Conservation (phyloP, 2,329 filamentous ascomycete species). For the Rutstroemia sp. region DNA sequence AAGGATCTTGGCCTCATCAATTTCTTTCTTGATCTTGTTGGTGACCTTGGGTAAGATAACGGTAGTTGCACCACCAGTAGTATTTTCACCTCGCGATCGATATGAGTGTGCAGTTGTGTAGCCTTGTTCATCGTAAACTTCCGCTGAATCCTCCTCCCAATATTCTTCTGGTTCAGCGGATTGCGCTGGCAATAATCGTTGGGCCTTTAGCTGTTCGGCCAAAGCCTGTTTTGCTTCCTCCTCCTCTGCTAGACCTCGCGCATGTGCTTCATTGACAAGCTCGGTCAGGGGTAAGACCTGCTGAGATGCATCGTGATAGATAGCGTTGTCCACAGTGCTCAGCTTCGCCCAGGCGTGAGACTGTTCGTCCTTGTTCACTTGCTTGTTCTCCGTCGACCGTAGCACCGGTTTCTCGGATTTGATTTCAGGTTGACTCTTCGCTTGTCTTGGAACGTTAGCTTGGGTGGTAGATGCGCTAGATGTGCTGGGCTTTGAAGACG, state of each 20-base stretch:
- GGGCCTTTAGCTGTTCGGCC: background rate
- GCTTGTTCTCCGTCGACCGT: slow-evolving; percentile 22
- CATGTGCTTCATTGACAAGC: slow-evolving; percentile 9
- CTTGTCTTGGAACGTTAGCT: slow-evolving; percentile 22
- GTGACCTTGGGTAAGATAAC: slow-evolving; percentile 69
- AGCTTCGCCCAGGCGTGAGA: background rate
- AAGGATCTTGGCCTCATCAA: slow-evolving; percentile 48
- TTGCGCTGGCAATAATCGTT: slow-evolving; percentile 16
- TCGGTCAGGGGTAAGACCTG: background rate
- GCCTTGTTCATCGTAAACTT: slow-evolving; percentile 55
- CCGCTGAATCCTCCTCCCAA: slow-evolving; percentile 68
- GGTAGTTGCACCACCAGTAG: slow-evolving; percentile 53
- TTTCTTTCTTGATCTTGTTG: slow-evolving; percentile 61
- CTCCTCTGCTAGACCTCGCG: slow-evolving; percentile 3
- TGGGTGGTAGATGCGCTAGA: slow-evolving; percentile 25
- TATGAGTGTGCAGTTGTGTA: slow-evolving; percentile 73
- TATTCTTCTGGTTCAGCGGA: slow-evolving; percentile 58
- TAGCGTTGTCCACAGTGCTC: background rate
- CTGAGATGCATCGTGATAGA: slow-evolving; percentile 1
- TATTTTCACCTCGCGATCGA: slow-evolving; percentile 67
- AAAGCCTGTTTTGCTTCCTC: slow-evolving; percentile 5
- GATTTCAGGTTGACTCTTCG: slow-evolving; percentile 26
- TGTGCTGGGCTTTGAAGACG: slow-evolving; percentile 23
- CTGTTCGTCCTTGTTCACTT: background rate
- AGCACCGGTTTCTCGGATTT: slow-evolving; percentile 19